These are phyloP conservation scores for Vitis hybrid DNA, from an alignment of 177 flowering plant species.

Conservation along the genomic window DNA sequence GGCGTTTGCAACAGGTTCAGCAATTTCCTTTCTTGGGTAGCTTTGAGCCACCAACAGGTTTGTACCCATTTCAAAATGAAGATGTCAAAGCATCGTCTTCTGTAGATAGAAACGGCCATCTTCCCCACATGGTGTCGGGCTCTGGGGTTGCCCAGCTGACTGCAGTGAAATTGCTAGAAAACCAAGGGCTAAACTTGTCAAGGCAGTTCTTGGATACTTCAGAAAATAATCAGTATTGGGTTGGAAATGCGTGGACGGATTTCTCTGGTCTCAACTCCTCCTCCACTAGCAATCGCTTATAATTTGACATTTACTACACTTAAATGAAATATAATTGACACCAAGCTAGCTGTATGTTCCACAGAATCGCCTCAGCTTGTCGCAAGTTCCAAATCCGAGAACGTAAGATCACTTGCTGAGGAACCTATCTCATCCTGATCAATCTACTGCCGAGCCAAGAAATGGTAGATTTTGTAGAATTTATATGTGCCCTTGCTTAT, in stretches of 20 bases:
- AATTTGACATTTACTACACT: not conserved
- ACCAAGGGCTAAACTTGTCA: conserved; percentile 11
- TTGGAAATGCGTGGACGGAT: conserved; percentile 25
- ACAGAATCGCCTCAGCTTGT: too few relatives aligned
- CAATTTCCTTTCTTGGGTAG: conserved; percentile 25
- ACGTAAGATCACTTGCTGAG: not conserved
- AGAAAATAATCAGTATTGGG: conserved; percentile 21
- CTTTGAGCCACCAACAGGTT: conserved; percentile 6
- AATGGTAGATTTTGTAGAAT: not conserved
- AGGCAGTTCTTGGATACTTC: conserved; percentile 12
- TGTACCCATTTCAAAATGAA: conserved; percentile 18
- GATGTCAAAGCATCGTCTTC: conserved; percentile 11
- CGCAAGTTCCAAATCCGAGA: not conserved
- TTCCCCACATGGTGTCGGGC: conserved; percentile 1
- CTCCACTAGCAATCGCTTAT: conserved; percentile 19
- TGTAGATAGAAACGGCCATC: conserved; percentile 9
- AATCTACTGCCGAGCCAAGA: not conserved
- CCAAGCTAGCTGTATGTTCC: not conserved
- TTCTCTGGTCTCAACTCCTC: conserved; percentile 30
- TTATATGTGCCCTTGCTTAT: not conserved
- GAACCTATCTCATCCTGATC: not conserved
- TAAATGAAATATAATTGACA: not conserved
- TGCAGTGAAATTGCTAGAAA: conserved; percentile 27
- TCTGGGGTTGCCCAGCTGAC: conserved; percentile 25
- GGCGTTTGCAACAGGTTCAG: conserved; percentile 23